Evolutionary conservation across 169 alveolate genomes (phyloP), one percentile per base, ranked within the genome.

Genomic region (Plasmodium coatneyi): DNA sequence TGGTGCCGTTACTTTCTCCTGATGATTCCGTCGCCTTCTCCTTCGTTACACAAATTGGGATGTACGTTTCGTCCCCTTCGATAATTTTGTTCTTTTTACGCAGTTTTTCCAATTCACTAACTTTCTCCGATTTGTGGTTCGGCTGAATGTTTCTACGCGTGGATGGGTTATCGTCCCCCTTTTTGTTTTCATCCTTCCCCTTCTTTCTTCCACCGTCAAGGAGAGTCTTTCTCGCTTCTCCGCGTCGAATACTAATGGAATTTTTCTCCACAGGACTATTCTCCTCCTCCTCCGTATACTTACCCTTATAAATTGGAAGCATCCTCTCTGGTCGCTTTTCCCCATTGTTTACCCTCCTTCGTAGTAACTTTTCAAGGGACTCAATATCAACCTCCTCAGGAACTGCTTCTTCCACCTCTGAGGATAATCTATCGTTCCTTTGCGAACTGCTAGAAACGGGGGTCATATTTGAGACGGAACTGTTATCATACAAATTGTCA

Each of bases 41-140:
- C 12, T 86, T 86, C 43, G 34, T 22, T 74, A 86, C 93, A 30
- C 34, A 74, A 54, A 86, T 86, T 54, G 93, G 93, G 22, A 86
- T 86, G 66, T 86, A 72, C 56, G 54, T 52, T 76, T 86, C 43
- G 43, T 56, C 80, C 25, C 76, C 34, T 43, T 84, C 39, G 30
- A 32, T 5, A 39, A 36, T 32, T 80, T 41, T 36, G 41, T 34
- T 41, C 30, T 12, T 22, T 80, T 80, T 43, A n/a, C 1, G 34
- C 14, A 46, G n/a, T 2, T 46, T 46, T 46, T 4, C n/a, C 56
- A 0, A 1, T 1, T 46, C n/a, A 3, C 5, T 16, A 66, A 9
- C n/a, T 25, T 5, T 25, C 76, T 66, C 76, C 41, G 34, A 66
- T 22, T 66, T 66, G 3, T 2, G 16, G n/a, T 41, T 66, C 76